Conservation (phyloP, 2,329 filamentous ascomycete species). For the Xylaria hypoxylon region DNA sequence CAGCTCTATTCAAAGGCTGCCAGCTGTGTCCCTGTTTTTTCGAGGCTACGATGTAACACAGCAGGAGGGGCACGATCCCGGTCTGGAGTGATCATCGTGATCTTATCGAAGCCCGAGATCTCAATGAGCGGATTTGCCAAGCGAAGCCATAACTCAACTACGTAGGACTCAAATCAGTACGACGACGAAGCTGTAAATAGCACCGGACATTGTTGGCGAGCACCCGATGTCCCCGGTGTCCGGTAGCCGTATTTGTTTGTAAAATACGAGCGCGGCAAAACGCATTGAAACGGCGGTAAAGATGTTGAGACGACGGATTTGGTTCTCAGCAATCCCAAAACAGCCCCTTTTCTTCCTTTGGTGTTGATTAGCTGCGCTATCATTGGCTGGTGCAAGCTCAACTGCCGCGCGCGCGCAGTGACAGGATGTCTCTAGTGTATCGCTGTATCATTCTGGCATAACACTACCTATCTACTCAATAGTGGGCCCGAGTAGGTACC, state of each 20-base stretch:
- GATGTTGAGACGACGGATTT: constrained; percentile 1
- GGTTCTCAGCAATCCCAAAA: constrained; percentile 6
- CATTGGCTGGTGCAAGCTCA: constrained; percentile 23
- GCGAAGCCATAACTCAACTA: constrained; percentile 5
- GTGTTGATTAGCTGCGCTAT: background rate
- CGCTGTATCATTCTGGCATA: background rate
- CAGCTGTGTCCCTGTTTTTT: constrained; percentile 13
- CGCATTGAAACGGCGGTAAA: constrained; percentile 12
- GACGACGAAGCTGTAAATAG: constrained; percentile 16
- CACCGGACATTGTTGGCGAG: background rate
- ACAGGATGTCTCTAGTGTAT: background rate
- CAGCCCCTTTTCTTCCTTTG: constrained; percentile 5
- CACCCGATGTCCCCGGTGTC: constrained; percentile 9
- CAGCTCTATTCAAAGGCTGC: background rate
- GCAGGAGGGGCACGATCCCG: background rate
- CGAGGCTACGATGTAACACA: constrained; percentile 27
- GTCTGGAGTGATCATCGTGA: constrained; percentile 13
- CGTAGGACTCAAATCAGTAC: constrained; percentile 3
- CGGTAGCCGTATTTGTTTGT: constrained; percentile 2
- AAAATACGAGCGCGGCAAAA: constrained; percentile 21
- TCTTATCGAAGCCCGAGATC: constrained; percentile 4
- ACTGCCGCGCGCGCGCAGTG: constrained; percentile 31
- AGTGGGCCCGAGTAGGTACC: background rate
- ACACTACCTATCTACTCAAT: background rate
- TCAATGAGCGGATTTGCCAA: constrained; percentile 10